Evolutionary conservation across 176 grass and related monocot genomes (phyloP), one percentile per base, ranked within the genome.

Genomic region (Thinopyrum elongatum): DNA sequence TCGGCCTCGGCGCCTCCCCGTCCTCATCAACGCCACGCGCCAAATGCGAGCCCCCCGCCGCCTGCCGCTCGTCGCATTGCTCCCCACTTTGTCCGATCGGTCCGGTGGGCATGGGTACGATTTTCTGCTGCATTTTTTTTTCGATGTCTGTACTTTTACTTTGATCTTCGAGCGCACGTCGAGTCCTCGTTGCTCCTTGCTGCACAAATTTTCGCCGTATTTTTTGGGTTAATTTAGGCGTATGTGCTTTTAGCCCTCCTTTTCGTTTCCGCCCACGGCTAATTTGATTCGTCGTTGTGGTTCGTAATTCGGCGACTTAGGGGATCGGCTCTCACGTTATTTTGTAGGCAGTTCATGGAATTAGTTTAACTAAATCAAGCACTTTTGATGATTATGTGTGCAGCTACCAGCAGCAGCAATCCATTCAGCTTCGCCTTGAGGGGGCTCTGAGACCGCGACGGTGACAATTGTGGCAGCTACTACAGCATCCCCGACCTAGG

Each of bases 401-500:
- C 70, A 89, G 92, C 53, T 91, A 60, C 82, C 7, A 28, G 59
- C 16, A 65, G 21, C 58, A 71, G 25, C 35, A 79, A 72, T 66
- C 79, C 81, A 3, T 90, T 83, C 66, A 73, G 89, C 65, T 55
- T 80, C 78, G 70, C 82, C 62, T 65, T 92, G 69, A 88, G 5
- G 21, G 35, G 22, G 60, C 93, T 90, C 70, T 47, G 38, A 10
- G 76, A 78, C 68, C 70, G 39, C 21, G 53, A 53, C 14, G 81
- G 79, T 8, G 29, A 35, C 22, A 53, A 61, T 58, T 88, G 68
- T 49, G 82, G 85, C 31, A 83, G 69, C 49, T 92, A 88, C 80
- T 92, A 90, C 77, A 90, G 87, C 85, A 73, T 92, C 14, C 31
- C 51, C 12, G 83, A 87, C 39, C 85, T 90, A 13, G 29, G 68